Conservation (phyloP, 2,329 filamentous ascomycete genomes). For the Ceratocystis destructans region DNA sequence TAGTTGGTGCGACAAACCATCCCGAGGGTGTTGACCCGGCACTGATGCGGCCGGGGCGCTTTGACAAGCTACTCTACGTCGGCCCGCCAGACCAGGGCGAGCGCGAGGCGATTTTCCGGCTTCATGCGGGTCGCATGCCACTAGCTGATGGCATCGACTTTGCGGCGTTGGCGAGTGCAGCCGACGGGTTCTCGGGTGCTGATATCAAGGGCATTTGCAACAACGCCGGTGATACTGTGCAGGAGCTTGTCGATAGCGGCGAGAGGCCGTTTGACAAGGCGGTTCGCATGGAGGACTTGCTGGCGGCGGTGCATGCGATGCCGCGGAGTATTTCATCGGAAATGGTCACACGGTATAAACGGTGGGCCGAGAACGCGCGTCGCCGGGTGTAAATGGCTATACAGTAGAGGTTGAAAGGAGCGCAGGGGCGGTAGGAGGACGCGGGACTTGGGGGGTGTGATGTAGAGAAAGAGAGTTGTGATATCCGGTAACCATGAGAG, state of each 20-base stretch:
- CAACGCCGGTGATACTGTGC: slow-evolving; percentile 32
- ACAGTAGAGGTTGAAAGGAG: slow-evolving; percentile 18
- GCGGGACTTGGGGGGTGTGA: neutral
- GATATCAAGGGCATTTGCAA: slow-evolving; percentile 52
- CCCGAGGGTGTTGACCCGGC: slow-evolving; percentile 78
- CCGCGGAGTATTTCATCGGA: slow-evolving; percentile 16
- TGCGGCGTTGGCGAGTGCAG: slow-evolving; percentile 44
- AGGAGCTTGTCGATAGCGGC: slow-evolving; percentile 24
- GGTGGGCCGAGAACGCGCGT: slow-evolving; percentile 18
- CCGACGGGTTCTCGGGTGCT: slow-evolving; percentile 72
- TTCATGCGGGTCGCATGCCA: slow-evolving; percentile 48
- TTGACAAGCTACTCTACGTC: slow-evolving; percentile 76
- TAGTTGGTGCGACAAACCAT: slow-evolving; percentile 83
- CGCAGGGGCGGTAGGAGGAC: neutral
- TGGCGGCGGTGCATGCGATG: slow-evolving; percentile 10
- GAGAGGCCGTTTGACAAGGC: slow-evolving; percentile 14
- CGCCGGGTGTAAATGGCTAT: slow-evolving; percentile 1
- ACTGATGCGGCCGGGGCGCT: slow-evolving; percentile 69
- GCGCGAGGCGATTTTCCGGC: slow-evolving; percentile 59
- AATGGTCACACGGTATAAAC: slow-evolving; percentile 15
- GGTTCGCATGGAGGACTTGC: slow-evolving; percentile 15
- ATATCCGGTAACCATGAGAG: neutral
- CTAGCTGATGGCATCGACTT: slow-evolving; percentile 52
- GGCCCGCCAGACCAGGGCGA: slow-evolving; percentile 63
- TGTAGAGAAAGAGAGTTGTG: neutral